phyloP scores from a whole-genome alignment of 768 basidiomycete species.

The Suillus sp. region DNA sequence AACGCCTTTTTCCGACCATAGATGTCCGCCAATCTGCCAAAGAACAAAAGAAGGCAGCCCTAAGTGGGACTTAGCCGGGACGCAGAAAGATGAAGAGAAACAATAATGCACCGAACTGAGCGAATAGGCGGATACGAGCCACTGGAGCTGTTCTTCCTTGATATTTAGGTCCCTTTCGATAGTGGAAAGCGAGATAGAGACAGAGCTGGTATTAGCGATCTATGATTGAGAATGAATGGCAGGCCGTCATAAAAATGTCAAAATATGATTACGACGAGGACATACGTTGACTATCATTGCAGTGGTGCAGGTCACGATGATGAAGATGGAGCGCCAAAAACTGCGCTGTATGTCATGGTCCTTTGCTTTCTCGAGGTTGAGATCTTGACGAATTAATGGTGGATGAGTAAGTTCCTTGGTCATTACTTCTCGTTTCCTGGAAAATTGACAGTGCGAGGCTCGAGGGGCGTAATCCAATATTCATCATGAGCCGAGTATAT shows the following conservation, averaged over 20 bases:
- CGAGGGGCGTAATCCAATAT: neutral
- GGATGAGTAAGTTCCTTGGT: conserved; percentile 12
- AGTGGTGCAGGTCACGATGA: conserved; percentile 41
- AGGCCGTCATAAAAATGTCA: neutral
- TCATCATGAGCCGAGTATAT: neutral
- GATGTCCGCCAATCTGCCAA: conserved; percentile 76
- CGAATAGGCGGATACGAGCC: conserved; percentile 68
- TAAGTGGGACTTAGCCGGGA: conserved; percentile 25
- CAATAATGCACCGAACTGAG: conserved; percentile 56
- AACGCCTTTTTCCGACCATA: conserved; percentile 76
- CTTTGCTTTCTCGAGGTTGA: conserved; percentile 13
- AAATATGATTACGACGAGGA: neutral
- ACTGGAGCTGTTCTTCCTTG: conserved; percentile 56
- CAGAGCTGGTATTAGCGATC: conserved; percentile 41
- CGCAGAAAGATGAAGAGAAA: neutral
- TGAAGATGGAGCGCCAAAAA: conserved; percentile 27
- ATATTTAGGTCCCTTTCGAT: conserved; percentile 53
- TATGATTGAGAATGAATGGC: conserved; percentile 8
- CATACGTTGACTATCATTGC: conserved; percentile 41
- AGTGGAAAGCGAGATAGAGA: conserved; percentile 52
- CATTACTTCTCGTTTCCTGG: neutral
- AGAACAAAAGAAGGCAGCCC: conserved; percentile 79
- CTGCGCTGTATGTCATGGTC: conserved; percentile 21
- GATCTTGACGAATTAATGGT: conserved; percentile 1
- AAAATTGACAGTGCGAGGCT: neutral